A percentile compares a stretch with the other conserved stretches of the same genome.
Conservation (phyloP, 164 flowering plant species). For the Berberis thunbergii region DNA sequence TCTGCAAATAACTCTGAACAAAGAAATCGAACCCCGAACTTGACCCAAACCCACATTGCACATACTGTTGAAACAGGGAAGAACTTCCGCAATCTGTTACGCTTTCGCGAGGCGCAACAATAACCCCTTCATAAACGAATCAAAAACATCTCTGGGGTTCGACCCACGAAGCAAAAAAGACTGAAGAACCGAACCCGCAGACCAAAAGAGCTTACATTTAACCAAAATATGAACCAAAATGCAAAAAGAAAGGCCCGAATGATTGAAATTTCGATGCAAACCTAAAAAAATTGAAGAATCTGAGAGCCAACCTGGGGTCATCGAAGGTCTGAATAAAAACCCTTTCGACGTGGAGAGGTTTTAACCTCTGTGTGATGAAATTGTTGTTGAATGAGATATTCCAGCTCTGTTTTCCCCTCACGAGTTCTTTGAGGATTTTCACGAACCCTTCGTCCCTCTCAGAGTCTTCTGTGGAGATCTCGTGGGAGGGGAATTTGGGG, state of each 20-base stretch:
- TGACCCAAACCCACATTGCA: conserved; percentile 24
- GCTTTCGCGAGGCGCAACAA: no score
- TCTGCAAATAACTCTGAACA: conserved; percentile 47
- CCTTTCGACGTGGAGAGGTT: conserved; percentile 52
- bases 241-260: conserved; percentile 71
- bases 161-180: conserved; percentile 40
- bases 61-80: no score
- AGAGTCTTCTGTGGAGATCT: conserved; percentile 14
- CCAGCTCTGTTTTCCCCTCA: conserved; percentile 60
- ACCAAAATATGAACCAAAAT: conserved; percentile 58
- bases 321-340: conserved; percentile 43
- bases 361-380: conserved; percentile 27
- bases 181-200: conserved; percentile 71
- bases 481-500: conserved; percentile 6
- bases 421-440: conserved; percentile 29
- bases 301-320: conserved; percentile 58
- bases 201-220: conserved; percentile 49
- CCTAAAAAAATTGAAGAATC: conserved; percentile 85
- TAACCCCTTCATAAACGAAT: conserved; percentile 22
- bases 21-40: conserved; percentile 64
- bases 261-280: conserved; percentile 56
- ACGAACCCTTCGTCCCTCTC: conserved; percentile 41
- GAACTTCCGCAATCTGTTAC: no score
- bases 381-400: conserved; percentile 28
- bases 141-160: conserved; percentile 28